Base-by-base conservation (phyloP, 192 early-diverging fungal genomes). In the Backusella psychrophila region DNA sequence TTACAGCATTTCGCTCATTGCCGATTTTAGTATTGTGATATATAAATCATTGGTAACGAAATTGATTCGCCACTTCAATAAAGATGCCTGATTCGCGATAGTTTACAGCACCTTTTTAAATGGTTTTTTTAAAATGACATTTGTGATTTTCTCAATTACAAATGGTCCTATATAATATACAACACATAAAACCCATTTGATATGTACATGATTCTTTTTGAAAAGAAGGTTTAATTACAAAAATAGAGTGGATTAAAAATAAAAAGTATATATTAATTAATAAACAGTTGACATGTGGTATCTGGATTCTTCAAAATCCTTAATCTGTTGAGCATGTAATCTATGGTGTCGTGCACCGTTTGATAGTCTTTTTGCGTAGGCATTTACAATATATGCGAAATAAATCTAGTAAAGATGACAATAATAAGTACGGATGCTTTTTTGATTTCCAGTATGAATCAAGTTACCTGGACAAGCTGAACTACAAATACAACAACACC, bases 281-380 rank as follows among this genome's bases (percentile, higher is more conserved):
- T 80, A 80, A 17, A 80, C 73, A 71, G 78, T 76, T n/a, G 74
- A 71, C 78, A 80, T 80, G 17, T 75, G 78, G 44, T 76, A 76
- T 66, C 71, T 69, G 31, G 78, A 71, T 46, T 80, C 78, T 34
- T 80, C 78, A 56, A 75, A 80, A 29, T 80, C 78, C 53, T 80
- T 80, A 49, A 80, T 80, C 49, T 80, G 78, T 49, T 80, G 78
- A 56, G 75, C 78, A 26, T 76, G 78, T 8, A 80, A 38, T 71
- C 71, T 46, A 44, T 80, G 78, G 41, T 80, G 78, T 34, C 78
- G 52, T 31, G 78, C 78, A 53, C 75, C 78, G 56, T 75, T 80
- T 17, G 66, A 49, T n/a, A 80, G 74, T 65, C 75, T 69, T 34
- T 75, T 72, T n/a, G 78, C 74, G 23, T 80, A 80, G 46, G 78